Evolutionary conservation across 352 stramenopile genomes (phyloP).

Genomic region (Salisapilia sapeloensis): DNA sequence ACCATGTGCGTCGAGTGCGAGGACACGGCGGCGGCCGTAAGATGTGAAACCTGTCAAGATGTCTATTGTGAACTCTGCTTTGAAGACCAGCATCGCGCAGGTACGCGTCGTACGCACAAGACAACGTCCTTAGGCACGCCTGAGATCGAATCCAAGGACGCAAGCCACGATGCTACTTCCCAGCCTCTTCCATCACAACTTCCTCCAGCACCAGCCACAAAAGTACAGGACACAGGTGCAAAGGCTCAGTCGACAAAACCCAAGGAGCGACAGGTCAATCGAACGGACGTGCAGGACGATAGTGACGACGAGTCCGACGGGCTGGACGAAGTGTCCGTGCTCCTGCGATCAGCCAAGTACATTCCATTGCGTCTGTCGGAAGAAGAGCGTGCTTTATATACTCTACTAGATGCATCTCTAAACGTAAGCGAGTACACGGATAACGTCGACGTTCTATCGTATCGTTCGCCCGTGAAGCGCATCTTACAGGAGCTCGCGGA

Average conservation of each 20-base stretch:
- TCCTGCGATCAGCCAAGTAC: constrained; percentile 23
- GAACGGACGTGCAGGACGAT: constrained; percentile 8
- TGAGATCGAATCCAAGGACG: not conserved
- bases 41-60: constrained; percentile 50
- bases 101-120: constrained; percentile 23
- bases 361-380: constrained; percentile 53
- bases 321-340: constrained; percentile 2
- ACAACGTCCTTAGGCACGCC: constrained; percentile 10
- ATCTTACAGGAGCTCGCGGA: constrained; percentile 55
- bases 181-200: not conserved
- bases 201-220: constrained; percentile 1
- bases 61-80: constrained; percentile 68
- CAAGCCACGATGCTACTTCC: too few relatives aligned
- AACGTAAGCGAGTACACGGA: constrained; percentile 88
- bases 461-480: constrained; percentile 46
- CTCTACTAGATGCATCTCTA: constrained; percentile 60
- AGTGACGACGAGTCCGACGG: constrained; percentile 9
- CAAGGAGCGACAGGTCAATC: constrained; percentile 1
- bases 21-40: constrained; percentile 49
- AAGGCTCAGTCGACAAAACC: not conserved
- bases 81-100: constrained; percentile 44
- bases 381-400: constrained; percentile 56
- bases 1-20: constrained; percentile 77
- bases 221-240: not conserved
- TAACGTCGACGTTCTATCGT: constrained; percentile 78